These are phyloP conservation scores for Salix arbutifolia DNA, from an alignment of 345 rosid genomes.

Conservation along the genomic window DNA sequence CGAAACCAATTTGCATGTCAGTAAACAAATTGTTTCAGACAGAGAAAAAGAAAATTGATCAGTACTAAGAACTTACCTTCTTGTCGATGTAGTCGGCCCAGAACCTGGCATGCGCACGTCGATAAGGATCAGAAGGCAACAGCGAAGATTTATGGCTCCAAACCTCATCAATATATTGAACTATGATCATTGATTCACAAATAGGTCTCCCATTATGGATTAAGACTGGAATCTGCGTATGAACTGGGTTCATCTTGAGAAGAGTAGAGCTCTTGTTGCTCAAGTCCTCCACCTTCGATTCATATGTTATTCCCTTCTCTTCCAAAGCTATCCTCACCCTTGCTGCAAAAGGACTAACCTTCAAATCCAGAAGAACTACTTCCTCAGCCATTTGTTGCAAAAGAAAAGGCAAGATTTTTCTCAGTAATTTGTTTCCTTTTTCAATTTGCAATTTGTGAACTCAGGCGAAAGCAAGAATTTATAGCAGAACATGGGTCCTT, in stretches of 20 bases:
- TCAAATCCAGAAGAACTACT: background rate
- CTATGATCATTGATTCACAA: constrained; percentile 14
- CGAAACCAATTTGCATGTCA: too few relatives aligned
- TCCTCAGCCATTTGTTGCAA: background rate
- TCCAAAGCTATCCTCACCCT: constrained; percentile 16
- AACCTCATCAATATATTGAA: constrained; percentile 14
- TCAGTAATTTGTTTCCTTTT: background rate
- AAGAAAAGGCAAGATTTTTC: background rate
- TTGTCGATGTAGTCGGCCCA: constrained; percentile 18
- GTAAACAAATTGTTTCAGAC: background rate
- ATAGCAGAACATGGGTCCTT: background rate
- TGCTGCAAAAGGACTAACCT: constrained; percentile 8
- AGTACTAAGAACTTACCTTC: background rate
- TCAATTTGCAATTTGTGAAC: background rate
- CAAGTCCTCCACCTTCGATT: constrained; percentile 9
- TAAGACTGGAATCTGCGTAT: background rate
- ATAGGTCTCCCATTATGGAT: background rate
- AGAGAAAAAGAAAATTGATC: background rate
- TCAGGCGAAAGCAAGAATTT: background rate
- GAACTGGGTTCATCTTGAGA: constrained; percentile 6
- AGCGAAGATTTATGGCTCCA: constrained; percentile 6
- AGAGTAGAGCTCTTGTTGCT: constrained; percentile 12
- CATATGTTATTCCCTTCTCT: constrained; percentile 12
- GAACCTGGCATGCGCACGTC: constrained; percentile 13
- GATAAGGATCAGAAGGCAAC: constrained; percentile 14